Evolutionary conservation across 2,329 filamentous ascomycete genomes (phyloP).

Genomic region (Trichoderma sp.): DNA sequence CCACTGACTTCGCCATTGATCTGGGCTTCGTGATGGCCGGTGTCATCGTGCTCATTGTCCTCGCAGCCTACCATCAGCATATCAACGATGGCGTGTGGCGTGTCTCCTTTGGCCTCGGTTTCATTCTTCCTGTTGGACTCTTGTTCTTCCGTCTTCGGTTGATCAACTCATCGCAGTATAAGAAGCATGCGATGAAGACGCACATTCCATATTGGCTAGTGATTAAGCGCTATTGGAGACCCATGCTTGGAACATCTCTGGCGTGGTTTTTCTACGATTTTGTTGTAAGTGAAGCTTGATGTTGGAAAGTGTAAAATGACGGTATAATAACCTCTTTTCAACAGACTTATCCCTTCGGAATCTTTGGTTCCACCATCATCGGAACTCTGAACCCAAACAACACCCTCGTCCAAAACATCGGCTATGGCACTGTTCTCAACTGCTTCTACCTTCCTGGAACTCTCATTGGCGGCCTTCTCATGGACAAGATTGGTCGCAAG

Average conservation of each 20-base stretch:
- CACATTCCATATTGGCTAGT: constrained; percentile 28
- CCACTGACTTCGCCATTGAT: constrained; percentile 42
- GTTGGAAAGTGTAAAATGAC: no score
- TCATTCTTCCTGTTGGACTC: constrained; percentile 38
- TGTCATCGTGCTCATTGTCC: constrained; percentile 44
- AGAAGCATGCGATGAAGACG: constrained; percentile 28
- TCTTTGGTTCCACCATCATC: constrained; percentile 28
- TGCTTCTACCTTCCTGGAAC: constrained; percentile 25
- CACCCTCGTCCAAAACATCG: constrained; percentile 25
- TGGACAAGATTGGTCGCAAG: constrained; percentile 39
- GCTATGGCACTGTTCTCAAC: constrained; percentile 26
- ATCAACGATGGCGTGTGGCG: constrained; percentile 44
- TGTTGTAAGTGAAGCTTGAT: constrained; percentile 19
- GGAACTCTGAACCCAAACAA: constrained; percentile 12
- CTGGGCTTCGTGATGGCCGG: constrained; percentile 39
- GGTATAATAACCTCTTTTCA: background rate
- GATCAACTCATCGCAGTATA: constrained; percentile 45
- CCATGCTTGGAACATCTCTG: constrained; percentile 49
- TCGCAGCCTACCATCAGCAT: constrained; percentile 35
- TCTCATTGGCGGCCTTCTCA: constrained; percentile 40
- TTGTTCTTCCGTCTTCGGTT: constrained; percentile 54
- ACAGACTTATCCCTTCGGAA: constrained; percentile 27
- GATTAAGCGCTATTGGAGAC: constrained; percentile 39
- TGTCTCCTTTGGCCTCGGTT: constrained; percentile 30
- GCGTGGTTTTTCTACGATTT: constrained; percentile 47